phyloP scores from a whole-genome alignment of 2,329 filamentous ascomycete genomes.

The Fusarium xyrophilum region DNA sequence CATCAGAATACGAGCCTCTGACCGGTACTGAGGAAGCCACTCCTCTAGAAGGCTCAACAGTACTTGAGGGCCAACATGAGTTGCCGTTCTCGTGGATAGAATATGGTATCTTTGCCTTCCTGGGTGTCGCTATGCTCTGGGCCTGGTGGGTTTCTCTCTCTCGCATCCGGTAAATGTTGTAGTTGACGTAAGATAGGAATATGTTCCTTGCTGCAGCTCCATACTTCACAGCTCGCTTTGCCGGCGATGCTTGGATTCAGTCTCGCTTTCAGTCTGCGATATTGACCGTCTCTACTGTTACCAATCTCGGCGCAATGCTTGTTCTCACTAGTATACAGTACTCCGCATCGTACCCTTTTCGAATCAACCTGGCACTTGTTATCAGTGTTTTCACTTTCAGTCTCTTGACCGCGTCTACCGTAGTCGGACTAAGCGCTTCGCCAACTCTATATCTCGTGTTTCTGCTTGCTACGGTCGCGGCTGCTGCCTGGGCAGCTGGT shows the following conservation, averaged over 20 bases:
- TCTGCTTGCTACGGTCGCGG: conserved; percentile 79
- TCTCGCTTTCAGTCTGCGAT: conserved; percentile 90
- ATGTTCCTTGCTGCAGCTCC: conserved; percentile 97
- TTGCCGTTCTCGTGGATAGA: conserved; percentile 81
- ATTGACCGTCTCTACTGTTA: conserved; percentile 82
- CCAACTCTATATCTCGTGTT: conserved; percentile 78
- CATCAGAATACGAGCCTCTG: conserved; percentile 47
- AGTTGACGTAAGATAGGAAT: conserved; percentile 67
- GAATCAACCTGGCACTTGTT: conserved; percentile 78
- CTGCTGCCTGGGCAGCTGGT: conserved; percentile 80
- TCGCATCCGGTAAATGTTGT: background rate
- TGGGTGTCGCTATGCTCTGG: conserved; percentile 96
- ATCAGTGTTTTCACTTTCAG: conserved; percentile 81
- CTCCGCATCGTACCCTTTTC: conserved; percentile 83
- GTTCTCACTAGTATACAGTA: conserved; percentile 81
- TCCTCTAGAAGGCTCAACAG: conserved; percentile 38
- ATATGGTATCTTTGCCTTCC: conserved; percentile 82
- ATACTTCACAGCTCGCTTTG: conserved; percentile 88
- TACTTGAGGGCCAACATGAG: conserved; percentile 47
- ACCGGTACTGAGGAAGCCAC: conserved; percentile 40
- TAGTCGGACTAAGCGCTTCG: conserved; percentile 67
- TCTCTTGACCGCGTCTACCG: conserved; percentile 81
- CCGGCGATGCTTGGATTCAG: conserved; percentile 71
- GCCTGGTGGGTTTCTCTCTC: conserved; percentile 72
- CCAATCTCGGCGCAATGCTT: conserved; percentile 78